These are phyloP conservation scores for Pterocarpus macrocarpus DNA, from an alignment of 306 rosid genomes.

Conservation along the genomic window DNA sequence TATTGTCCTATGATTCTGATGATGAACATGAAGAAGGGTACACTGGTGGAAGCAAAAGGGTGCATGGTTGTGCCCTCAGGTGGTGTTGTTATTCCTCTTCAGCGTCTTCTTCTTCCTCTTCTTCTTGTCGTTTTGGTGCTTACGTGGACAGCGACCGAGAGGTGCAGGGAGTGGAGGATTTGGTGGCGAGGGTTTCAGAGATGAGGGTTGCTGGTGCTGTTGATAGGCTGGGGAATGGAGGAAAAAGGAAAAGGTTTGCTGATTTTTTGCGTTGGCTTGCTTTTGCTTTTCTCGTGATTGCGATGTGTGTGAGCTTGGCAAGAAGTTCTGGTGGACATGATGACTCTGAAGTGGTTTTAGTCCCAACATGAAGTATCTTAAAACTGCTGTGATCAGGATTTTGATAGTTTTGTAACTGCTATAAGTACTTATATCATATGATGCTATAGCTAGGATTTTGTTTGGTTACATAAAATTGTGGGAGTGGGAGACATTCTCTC, in stretches of 20 bases:
- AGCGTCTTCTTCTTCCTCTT: constrained; percentile 42
- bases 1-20: constrained; percentile 29
- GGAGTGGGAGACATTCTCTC: too few species aligned
- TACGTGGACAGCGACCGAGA: neutral
- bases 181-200: neutral
- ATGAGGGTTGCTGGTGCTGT: neutral
- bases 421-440: neutral
- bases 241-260: constrained; percentile 27
- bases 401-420: neutral
- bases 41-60: too few species aligned
- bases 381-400: neutral
- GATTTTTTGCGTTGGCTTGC: constrained; percentile 43
- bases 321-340: constrained; percentile 40
- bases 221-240: neutral
- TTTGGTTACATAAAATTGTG: neutral
- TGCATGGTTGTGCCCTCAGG: neutral
- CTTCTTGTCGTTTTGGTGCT: constrained; percentile 6
- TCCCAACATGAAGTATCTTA: constrained; percentile 62
- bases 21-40: constrained; percentile 11
- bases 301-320: constrained; percentile 36
- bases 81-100: neutral
- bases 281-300: constrained; percentile 45
- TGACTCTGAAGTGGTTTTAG: constrained; percentile 24
- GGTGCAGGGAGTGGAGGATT: neutral
- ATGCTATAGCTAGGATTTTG: neutral